phyloP scores from a whole-genome alignment of 106 monocot species.

The Allium cepa region DNA sequence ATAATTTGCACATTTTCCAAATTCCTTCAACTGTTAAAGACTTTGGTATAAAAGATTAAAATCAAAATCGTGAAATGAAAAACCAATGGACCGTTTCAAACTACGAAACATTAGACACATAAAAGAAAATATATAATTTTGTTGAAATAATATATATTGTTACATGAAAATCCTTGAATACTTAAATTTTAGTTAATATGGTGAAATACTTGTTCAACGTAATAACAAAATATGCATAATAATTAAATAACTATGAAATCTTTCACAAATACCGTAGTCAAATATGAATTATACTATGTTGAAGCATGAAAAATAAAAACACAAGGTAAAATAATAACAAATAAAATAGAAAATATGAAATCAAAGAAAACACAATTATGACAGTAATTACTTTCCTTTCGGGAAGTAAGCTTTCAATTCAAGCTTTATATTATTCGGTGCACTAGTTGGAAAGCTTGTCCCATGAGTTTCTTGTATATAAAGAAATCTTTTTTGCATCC shows the following conservation, averaged over 20 bases:
- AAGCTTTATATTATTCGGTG: constrained; percentile 68
- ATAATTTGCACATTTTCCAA: constrained; percentile 79
- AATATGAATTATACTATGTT: too few species aligned
- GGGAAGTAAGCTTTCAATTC: constrained; percentile 57
- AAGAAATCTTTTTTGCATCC: constrained; percentile 19
- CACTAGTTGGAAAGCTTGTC: constrained; percentile 57
- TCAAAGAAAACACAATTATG: neutral
- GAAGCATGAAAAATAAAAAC: too few species aligned
- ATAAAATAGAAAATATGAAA: neutral
- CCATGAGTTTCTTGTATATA: constrained; percentile 61
- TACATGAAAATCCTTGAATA: too few species aligned
- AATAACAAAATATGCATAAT: neutral
- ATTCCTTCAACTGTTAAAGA: constrained; percentile 57
- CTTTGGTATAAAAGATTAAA: constrained; percentile 40
- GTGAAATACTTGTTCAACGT: neutral
- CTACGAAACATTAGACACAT: neutral
- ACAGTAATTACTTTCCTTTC: constrained; percentile 38
- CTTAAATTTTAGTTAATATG: too few species aligned
- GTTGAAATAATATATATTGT: too few species aligned
- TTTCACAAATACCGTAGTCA: too few species aligned
- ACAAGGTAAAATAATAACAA: too few species aligned
- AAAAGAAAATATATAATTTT: neutral
- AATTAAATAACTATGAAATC: too few species aligned
- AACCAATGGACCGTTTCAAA: neutral
- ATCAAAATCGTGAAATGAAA: constrained; percentile 51